A percentile compares a stretch with the other conserved stretches of the same genome.
Evolutionary conservation across 306 rosid genomes (phyloP).

Genomic region (Oemleria cerasiformis): DNA sequence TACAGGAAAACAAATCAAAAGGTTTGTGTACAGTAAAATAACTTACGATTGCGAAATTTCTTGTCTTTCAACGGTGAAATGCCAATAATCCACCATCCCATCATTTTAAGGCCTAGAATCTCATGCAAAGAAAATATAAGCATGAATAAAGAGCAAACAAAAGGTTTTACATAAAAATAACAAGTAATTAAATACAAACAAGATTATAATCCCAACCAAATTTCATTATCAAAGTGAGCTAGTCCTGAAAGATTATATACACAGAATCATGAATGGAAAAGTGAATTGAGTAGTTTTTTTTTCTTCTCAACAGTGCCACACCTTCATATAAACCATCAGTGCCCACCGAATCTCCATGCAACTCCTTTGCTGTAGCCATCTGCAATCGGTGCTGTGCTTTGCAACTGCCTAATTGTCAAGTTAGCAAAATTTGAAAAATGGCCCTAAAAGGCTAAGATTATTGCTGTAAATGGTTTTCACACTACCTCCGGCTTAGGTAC

Average conservation of each 20-base stretch:
- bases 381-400: slow-evolving; percentile 12
- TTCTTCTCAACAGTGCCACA: slow-evolving; percentile 25
- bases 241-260: neutral
- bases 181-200: neutral
- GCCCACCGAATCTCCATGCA: slow-evolving; percentile 1
- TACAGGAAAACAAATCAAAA: too few species aligned
- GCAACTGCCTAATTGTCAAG: slow-evolving; percentile 16
- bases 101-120: slow-evolving; percentile 18
- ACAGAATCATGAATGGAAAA: neutral
- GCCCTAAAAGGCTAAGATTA: slow-evolving; percentile 8
- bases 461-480: slow-evolving; percentile 24
- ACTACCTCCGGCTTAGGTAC: slow-evolving; percentile 38
- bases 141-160: slow-evolving; percentile 19
- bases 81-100: slow-evolving; percentile 20
- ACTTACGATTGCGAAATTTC: neutral
- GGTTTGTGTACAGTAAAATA: neutral
- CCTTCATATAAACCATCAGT: slow-evolving; percentile 11
- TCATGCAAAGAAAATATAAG: slow-evolving; percentile 29
- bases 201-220: neutral
- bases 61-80: neutral
- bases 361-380: slow-evolving; percentile 10
- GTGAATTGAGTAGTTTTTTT: neutral
- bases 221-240: too few species aligned
- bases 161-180: neutral
- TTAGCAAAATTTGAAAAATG: neutral